Percentiles rank a stretch among this genome's conserved stretches.
These are phyloP conservation scores for Dothideomycetes sp. DNA, from an alignment of 2,329 filamentous ascomycete genomes.

Conservation along the genomic window DNA sequence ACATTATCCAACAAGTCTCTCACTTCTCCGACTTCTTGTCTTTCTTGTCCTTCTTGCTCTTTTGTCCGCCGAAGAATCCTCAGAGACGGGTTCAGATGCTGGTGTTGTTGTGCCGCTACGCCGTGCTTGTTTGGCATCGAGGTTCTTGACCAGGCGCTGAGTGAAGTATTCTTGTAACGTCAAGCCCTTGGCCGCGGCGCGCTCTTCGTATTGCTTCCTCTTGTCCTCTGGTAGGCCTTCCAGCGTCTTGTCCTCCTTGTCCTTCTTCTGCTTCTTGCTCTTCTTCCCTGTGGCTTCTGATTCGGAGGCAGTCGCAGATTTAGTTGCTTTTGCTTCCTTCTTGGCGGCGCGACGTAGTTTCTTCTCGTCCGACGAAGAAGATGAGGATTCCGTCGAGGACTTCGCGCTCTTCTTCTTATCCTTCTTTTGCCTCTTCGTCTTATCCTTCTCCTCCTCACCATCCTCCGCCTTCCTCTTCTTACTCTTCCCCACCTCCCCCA, in stretches of 20 bases:
- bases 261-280: conserved; percentile 2
- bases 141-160: conserved; percentile 7
- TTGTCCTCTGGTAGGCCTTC: conserved; percentile 24
- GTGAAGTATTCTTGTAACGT: conserved; percentile 22
- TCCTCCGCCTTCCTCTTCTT: conserved; percentile 13
- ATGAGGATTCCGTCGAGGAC: conserved; percentile 9
- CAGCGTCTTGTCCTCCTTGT: conserved; percentile 19
- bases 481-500: conserved; percentile 2
- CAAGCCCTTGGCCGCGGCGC: conserved; percentile 27
- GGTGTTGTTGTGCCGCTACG: conserved; percentile 5
- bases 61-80: conserved; percentile 8
- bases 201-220: conserved; percentile 22
- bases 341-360: conserved; percentile 15
- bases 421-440: conserved; percentile 17
- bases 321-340: conserved; percentile 13
- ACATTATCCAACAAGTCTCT: no score
- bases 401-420: conserved; percentile 10
- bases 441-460: conserved; percentile 11
- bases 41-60: conserved; percentile 17
- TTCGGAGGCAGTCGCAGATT: neutral
- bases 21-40: conserved; percentile 12
- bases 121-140: conserved; percentile 6
- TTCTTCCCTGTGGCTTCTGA: conserved; percentile 2
- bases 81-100: conserved; percentile 2
- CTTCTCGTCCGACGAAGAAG: conserved; percentile 16